phyloP scores from a whole-genome alignment of 441 rosid genomes.

The Cnidoscolus chayamansa region DNA sequence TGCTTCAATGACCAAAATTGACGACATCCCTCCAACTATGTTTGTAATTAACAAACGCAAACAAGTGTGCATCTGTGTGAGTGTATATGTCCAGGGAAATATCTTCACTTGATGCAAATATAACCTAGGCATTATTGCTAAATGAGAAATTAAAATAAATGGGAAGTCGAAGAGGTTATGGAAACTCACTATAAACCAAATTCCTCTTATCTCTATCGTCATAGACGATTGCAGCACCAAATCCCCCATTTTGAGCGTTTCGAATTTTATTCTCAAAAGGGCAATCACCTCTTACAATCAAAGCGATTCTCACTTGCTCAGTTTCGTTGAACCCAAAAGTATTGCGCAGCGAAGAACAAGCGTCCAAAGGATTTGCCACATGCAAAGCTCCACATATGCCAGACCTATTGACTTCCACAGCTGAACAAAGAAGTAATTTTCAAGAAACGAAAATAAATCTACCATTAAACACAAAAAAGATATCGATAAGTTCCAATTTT shows the following conservation, averaged over 20 bases:
- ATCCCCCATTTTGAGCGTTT: slow-evolving; percentile 53
- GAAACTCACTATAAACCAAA: slow-evolving; percentile 59
- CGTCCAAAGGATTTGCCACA: slow-evolving; percentile 55
- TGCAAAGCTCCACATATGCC: slow-evolving; percentile 63
- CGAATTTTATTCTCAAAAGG: slow-evolving; percentile 59
- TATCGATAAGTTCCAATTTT: not conserved
- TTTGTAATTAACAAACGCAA: too few species aligned
- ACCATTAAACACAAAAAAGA: not conserved
- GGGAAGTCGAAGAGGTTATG: not conserved
- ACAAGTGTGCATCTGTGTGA: too few species aligned
- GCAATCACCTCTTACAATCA: slow-evolving; percentile 62
- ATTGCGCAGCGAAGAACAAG: slow-evolving; percentile 46
- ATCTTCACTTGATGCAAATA: not conserved
- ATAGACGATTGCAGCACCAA: slow-evolving; percentile 57
- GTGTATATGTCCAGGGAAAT: not conserved
- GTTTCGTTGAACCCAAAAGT: slow-evolving; percentile 31
- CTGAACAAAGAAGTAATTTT: slow-evolving; percentile 22
- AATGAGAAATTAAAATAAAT: not conserved
- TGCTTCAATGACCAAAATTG: not conserved
- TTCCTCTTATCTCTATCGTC: slow-evolving; percentile 47
- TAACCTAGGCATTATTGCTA: not conserved
- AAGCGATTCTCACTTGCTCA: slow-evolving; percentile 35
- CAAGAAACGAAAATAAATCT: not conserved
- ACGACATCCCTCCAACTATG: too few species aligned
- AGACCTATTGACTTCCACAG: slow-evolving; percentile 30